Percentiles rank a stretch among this genome's conserved stretches.
Evolutionary conservation across 2,329 filamentous ascomycete genomes (phyloP).

Genomic region (Cercospora sojina): DNA sequence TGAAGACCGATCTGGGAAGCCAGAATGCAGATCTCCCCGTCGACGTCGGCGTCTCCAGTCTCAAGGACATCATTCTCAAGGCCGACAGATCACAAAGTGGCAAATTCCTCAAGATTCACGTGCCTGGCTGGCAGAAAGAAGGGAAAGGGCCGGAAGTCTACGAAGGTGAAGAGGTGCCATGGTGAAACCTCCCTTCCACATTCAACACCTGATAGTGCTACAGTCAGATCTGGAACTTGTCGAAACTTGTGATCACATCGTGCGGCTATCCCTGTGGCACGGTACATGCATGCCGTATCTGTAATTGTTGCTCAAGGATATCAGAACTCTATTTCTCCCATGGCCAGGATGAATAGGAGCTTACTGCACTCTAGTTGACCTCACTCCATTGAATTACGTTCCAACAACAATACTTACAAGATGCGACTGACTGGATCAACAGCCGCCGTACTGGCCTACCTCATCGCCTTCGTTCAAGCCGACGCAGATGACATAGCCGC

Average conservation of each 20-base stretch:
- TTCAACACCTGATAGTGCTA: background rate
- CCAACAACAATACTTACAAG: background rate
- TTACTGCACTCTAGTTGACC: background rate
- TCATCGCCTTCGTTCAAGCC: background rate
- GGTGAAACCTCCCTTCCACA: background rate
- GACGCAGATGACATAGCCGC: slow-evolving; percentile 9
- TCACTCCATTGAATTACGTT: background rate
- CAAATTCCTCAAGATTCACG: slow-evolving; percentile 50
- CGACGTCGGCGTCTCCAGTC: slow-evolving; percentile 41
- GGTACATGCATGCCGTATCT: background rate
- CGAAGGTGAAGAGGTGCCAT: slow-evolving; percentile 16
- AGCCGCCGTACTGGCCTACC: background rate
- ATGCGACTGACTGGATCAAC: background rate
- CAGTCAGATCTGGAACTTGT: background rate
- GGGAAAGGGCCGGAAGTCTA: slow-evolving; percentile 8
- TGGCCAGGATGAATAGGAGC: background rate
- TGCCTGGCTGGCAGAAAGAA: slow-evolving; percentile 24
- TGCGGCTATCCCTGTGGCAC: background rate
- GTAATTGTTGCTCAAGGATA: background rate
- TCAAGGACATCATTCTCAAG: slow-evolving; percentile 49
- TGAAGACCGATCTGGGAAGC: slow-evolving; percentile 48
- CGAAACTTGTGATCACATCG: background rate
- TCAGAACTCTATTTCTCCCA: background rate
- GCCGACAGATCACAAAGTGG: slow-evolving; percentile 45
- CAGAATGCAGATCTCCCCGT: slow-evolving; percentile 45